Conservation (phyloP, 108 stramenopile species). For the Nannochloropsis gaditana region DNA sequence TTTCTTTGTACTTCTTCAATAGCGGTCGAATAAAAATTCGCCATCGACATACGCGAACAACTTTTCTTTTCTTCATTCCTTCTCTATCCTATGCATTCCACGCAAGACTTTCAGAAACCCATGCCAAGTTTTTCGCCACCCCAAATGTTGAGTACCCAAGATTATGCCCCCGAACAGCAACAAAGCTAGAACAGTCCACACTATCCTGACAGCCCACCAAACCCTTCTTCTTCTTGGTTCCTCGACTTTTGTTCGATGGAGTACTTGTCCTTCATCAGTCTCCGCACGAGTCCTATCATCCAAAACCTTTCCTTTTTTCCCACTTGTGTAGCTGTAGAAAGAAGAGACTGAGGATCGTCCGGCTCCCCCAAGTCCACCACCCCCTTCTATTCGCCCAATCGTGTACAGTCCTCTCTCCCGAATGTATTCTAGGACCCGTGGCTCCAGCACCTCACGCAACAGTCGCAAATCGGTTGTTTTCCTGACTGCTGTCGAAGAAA, state of each 20-base stretch:
- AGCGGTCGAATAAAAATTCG: too few relatives aligned
- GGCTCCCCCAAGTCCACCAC: background rate
- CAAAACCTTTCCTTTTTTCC: background rate
- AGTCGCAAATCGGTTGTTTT: background rate
- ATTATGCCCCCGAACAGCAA: background rate
- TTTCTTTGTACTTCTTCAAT: too few relatives aligned
- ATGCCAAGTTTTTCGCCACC: background rate
- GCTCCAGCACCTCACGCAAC: background rate
- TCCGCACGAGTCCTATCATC: background rate
- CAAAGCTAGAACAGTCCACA: background rate
- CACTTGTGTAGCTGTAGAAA: background rate
- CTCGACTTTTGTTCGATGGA: background rate
- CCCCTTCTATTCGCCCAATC: background rate
- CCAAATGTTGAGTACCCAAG: background rate
- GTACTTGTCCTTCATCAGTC: background rate
- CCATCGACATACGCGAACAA: too few relatives aligned
- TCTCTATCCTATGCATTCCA: background rate
- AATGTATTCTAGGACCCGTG: background rate
- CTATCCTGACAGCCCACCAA: background rate
- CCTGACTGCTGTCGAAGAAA: background rate
- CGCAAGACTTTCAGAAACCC: background rate
- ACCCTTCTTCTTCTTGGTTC: background rate
- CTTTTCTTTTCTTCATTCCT: background rate
- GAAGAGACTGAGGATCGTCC: background rate
- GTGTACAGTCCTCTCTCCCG: slow-evolving; percentile 2